Base-by-base conservation (phyloP, 208 protist genomes). In the Acanthamoeba triangularis region DNA sequence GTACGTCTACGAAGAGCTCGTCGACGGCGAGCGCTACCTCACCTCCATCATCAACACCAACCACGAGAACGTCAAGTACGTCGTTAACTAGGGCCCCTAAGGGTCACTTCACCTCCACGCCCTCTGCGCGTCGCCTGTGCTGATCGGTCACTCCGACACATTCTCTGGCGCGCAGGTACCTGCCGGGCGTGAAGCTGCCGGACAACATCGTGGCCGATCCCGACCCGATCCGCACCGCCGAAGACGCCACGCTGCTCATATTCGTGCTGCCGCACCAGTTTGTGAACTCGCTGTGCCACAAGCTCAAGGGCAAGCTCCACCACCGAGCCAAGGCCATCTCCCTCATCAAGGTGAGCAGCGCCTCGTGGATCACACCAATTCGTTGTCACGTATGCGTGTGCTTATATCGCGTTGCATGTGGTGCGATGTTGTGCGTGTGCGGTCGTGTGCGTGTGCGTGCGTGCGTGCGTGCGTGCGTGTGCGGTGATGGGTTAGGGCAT, bases 11-110 rank as follows among this genome's bases (percentile, higher is more conserved):
- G 94, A 98, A 82, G 97, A 98, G 82, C 61, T 95, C 44, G 90
- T 98, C 7, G 85, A 97, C 61, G 97, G 97, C 33, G 47, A 78
- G 28, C 97, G 33, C 49, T 41, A 97, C 63, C 97, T 98, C 3
- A 97, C 96, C 20, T 95, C 97, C 5, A 97, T 98, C 61, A 98
- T 98, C 93, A 98, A 98, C 95, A 65, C n/a, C 37, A 69, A n/a
- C 37, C 87, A 93, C 63, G 87, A 93, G 87, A 93, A 93, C 63
- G 87, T 93, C 61, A 93, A 93, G 87, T 93, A 76, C 6, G 84
- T 59, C 54, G n/a, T n/a, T n/a, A n/a, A n/a, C n/a, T n/a, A n/a
- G n/a, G n/a, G n/a, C n/a, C n/a, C n/a, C n/a, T n/a, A n/a, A n/a
- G n/a, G n/a, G n/a, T n/a, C n/a, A n/a, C n/a, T n/a, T n/a, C n/a